phyloP scores from a whole-genome alignment of 345 rosid genomes.

The Heritiera fomes region DNA sequence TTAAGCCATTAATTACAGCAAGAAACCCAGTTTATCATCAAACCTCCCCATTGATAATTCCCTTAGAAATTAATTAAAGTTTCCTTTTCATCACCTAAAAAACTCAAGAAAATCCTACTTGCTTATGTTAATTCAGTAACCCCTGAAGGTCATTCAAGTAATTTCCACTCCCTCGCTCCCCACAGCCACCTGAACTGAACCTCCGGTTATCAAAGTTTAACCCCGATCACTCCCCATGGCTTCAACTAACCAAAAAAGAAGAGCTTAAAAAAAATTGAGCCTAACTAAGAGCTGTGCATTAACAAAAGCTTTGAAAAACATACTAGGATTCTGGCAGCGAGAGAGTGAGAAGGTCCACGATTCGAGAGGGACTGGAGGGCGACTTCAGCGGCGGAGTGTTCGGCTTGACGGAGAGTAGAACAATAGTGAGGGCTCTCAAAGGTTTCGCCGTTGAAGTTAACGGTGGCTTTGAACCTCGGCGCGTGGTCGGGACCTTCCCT shows the following conservation, averaged over 20 bases:
- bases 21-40: background rate
- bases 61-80: background rate
- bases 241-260: background rate
- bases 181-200: slow-evolving; percentile 18
- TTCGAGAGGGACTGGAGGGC: slow-evolving; percentile 89
- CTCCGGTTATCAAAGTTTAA: slow-evolving; percentile 24
- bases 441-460: slow-evolving; percentile 95
- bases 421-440: slow-evolving; percentile 95
- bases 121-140: background rate
- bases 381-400: slow-evolving; percentile 99
- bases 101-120: slow-evolving; percentile 27
- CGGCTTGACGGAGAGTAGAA: slow-evolving; percentile 98
- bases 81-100: slow-evolving; percentile 16
- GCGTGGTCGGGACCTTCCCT: slow-evolving; percentile 99
- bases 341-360: slow-evolving; percentile 96
- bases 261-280: background rate
- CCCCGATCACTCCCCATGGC: slow-evolving; percentile 13
- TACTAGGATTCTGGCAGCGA: slow-evolving; percentile 97
- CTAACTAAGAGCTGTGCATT: background rate
- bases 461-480: slow-evolving; percentile 94
- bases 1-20: slow-evolving; percentile 14
- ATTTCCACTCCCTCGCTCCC: slow-evolving; percentile 18
- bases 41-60: background rate
- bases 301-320: slow-evolving; percentile 17
- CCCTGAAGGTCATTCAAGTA: slow-evolving; percentile 27